Evolutionary conservation across 1,284 basidiomycete genomes (phyloP), one percentile per base, ranked within the genome.

Genomic region (Ustilago sp.): DNA sequence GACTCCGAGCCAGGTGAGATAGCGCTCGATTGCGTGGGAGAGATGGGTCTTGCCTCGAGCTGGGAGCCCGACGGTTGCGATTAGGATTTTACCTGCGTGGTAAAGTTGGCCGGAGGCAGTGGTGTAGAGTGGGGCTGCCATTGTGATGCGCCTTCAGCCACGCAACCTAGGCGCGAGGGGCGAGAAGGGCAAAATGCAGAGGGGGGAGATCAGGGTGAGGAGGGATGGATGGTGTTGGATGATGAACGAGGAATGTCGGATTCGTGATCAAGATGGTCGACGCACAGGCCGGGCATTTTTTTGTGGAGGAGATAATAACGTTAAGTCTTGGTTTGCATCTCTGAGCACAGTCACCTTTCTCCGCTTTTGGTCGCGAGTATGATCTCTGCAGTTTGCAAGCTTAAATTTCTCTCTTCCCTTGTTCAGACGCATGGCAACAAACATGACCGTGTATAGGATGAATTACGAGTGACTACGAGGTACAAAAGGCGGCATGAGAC

Each of bases 1-100:
- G 74, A 99, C 93, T 48, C 97, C 96, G 84, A 95, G 93, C 97
- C 97, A 99, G 83, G 94, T 90, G 1, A 99, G 90, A 87, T 99
- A 99, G 31, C 97, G 91, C 86, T 99, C 95, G 35, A 99, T 90
- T 19, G 96, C 92, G 60, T 96, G 91, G 1, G 95, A 95, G 65
- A 99, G 93, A 86, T 99, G 97, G 0, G 95, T 98, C 88, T 98
- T 98, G 53, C 95, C 95, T 59, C 95, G 80, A 2, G 80, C 84
- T 32, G 95, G 95, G 1, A 98, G 89, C 17, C 95, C 95, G 70
- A 98, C 93, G 13, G 94, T 94, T 65, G 94, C 89, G 61, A 98
- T 93, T 17, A 97, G 89, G 83, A 98, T 96, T 87, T 97, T 94
- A 82, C 95, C 95, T 11, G 94, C 94, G 87, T 97, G 94, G 87